Base-by-base conservation (phyloP, 2,329 filamentous ascomycete genomes). In the Fusarium luffae region DNA sequence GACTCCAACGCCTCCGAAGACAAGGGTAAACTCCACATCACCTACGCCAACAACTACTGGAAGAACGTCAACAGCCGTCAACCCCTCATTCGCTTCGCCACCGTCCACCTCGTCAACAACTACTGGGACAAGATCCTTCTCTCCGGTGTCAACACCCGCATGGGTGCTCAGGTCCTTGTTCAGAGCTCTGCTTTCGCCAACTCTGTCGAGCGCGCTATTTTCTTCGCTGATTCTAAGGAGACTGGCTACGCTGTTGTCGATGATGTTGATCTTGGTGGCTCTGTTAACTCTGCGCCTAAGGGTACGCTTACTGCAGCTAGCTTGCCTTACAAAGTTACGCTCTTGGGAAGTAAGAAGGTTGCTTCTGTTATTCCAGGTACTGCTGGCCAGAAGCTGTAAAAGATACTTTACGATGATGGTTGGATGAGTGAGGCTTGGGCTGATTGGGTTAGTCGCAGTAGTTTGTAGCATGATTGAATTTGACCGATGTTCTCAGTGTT, bases 1-100 rank as follows among this genome's bases (percentile, higher is more conserved):
- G 85, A 90, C 80, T 82, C 54, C 79, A 89, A 89, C 79, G 80
- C 69, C 28, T 79, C 74, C 27, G 82, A 89, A 71, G 90, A 92
- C 78, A 85, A 74, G 3, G 89, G 89, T 71, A 84, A 89, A 75
- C 82, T 92, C 32, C 85, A 82, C 74, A 80, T 92, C 57, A 92
- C 90, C 50, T 90, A 89, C 76, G 84, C 85, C 79, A 87, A 90
- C 82, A 92, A 92, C 85, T 83, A 87, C 82, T 91, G 84, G 83
- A 74, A 77, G 69, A 90, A 91, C 80, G 77, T 90, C 76, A 88
- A 88, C 84, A 89, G 86, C 19, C 89, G 90, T 51, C 81, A 80
- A 2, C 90, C 90, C 1, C 86, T 85, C 3, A 75, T 91, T 76
- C 88, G 89, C 69, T 92, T 92, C 78, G 90, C 89, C n/a, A 91